Conservation (phyloP, 805 yeast genomes). For the Tanozyma kutaoensis region DNA sequence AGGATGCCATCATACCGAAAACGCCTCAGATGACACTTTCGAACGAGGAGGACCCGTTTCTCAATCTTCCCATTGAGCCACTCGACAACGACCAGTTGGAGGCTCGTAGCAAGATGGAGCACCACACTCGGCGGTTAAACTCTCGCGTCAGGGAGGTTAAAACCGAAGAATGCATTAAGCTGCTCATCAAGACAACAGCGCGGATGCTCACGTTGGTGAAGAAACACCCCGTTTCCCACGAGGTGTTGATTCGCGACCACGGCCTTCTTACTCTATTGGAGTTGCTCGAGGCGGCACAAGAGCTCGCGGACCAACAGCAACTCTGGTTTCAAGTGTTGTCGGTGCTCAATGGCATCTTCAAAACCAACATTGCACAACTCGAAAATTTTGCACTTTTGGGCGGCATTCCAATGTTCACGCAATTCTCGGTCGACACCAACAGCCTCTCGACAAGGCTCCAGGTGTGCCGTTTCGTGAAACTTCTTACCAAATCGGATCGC, state of each 20-base stretch:
- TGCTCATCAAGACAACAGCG: conserved; percentile 22
- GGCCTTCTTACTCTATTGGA: conserved; percentile 26
- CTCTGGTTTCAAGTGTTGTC: conserved; percentile 25
- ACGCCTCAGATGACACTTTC: no score
- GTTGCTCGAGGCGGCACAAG: conserved; percentile 18
- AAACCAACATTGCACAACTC: conserved; percentile 14
- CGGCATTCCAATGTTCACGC: conserved; percentile 28
- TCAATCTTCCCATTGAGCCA: conserved; percentile 21
- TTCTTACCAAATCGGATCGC: conserved; percentile 17
- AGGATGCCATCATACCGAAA: no score
- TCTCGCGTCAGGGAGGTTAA: no score
- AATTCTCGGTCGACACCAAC: conserved; percentile 18
- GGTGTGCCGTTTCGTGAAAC: conserved; percentile 21
- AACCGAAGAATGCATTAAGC: conserved; percentile 14
- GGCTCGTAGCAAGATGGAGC: conserved; percentile 26
- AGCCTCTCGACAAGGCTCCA: conserved; percentile 19
- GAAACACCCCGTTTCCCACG: conserved; percentile 27
- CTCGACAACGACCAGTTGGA: conserved; percentile 29
- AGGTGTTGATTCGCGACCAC: conserved; percentile 25
- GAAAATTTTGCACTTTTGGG: conserved; percentile 30
- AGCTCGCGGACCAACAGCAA: conserved; percentile 14
- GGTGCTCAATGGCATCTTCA: conserved; percentile 21
- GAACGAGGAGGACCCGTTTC: conserved; percentile 17
- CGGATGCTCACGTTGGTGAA: conserved; percentile 23
- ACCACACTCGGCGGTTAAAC: no score